Conservation (phyloP, 345 rosid species). For the Citrus sinensis region DVS_A1.0 CM039169.1:31396001-31396500, state of each 20-base stretch:
- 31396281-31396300: not conserved
- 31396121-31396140: not conserved
- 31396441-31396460: slow-evolving; percentile 39
- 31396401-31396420: slow-evolving; percentile 53
- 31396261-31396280: not conserved
- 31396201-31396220: not conserved
- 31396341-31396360: not conserved
- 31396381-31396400: slow-evolving; percentile 31
- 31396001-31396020: not conserved
- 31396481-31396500: slow-evolving; percentile 79
- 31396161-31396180: not conserved
- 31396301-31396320: not conserved
- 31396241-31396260: not conserved
- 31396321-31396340: not conserved
- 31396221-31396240: not conserved
- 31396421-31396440: slow-evolving; percentile 37
- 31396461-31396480: slow-evolving; percentile 27
- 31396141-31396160: not conserved
- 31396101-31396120: not conserved
- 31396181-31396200: not conserved
- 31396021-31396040: not conserved
- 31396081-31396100: not conserved
- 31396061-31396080: not conserved
- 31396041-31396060: not conserved
- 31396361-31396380: not conserved